Conservation (phyloP, 768 basidiomycete species). For the Zangia roseola region DNA sequence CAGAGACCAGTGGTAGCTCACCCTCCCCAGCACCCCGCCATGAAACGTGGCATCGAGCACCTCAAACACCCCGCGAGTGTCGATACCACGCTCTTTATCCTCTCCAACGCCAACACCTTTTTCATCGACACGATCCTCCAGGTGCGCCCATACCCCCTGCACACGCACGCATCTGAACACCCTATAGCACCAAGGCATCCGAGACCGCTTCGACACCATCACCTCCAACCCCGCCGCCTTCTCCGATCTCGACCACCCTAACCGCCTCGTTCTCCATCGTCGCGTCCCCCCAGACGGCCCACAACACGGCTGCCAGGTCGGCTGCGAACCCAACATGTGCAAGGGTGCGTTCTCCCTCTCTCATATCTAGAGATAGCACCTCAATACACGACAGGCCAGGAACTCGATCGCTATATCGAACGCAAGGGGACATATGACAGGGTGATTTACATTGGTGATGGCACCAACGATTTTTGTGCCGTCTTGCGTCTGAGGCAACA, state of each 20-base stretch:
- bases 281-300: conserved; percentile 72
- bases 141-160: conserved; percentile 42
- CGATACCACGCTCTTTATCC: conserved; percentile 77
- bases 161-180: no score
- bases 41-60: conserved; percentile 82
- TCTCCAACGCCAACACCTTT: conserved; percentile 92
- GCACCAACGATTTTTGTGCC: conserved; percentile 94
- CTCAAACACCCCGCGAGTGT: conserved; percentile 64
- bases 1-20: neutral
- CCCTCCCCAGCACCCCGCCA: conserved; percentile 82
- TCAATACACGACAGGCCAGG: conserved; percentile 67
- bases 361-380: no score
- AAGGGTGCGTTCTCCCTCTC: conserved; percentile 71
- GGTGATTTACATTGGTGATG: conserved; percentile 91
- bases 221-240: conserved; percentile 93
- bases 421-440: conserved; percentile 79
- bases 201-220: conserved; percentile 74
- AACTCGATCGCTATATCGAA: conserved; percentile 84
- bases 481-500: conserved; percentile 79
- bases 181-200: conserved; percentile 81
- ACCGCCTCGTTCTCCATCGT: conserved; percentile 73
- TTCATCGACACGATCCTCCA: conserved; percentile 90
- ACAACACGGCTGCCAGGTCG: conserved; percentile 82
- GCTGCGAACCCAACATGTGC: conserved; percentile 97
- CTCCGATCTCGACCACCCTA: conserved; percentile 53